Conservation (phyloP, 2,329 filamentous ascomycete genomes). For the Teratosphaeria destructans region DNA sequence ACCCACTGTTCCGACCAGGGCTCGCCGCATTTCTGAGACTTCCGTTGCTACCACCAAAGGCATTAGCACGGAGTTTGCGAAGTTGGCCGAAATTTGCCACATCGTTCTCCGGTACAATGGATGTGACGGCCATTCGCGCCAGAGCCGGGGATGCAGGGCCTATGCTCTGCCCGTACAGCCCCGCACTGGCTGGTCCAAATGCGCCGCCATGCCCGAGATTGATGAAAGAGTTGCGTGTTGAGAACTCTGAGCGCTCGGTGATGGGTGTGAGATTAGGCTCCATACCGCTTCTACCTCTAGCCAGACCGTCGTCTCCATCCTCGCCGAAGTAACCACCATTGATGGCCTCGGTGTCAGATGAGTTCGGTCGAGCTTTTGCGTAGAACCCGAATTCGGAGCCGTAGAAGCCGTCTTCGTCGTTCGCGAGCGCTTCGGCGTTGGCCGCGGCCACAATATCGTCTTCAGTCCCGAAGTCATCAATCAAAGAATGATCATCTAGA, state of each 20-base stretch:
- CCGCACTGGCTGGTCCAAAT: constrained; percentile 39
- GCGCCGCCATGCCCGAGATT: constrained; percentile 47
- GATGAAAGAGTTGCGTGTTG: constrained; percentile 84
- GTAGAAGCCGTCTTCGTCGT: constrained; percentile 88
- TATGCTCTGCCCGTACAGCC: constrained; percentile 41
- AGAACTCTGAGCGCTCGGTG: constrained; percentile 91
- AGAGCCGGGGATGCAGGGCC: constrained; percentile 64
- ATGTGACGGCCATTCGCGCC: constrained; percentile 40
- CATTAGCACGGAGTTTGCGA: constrained; percentile 39
- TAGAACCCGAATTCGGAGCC: constrained; percentile 97
- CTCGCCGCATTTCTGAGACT: constrained; percentile 47
- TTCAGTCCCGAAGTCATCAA: constrained; percentile 42
- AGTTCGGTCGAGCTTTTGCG: constrained; percentile 41
- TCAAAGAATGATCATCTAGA: constrained; percentile 12
- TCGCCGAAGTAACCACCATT: constrained; percentile 87
- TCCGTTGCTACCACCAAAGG: constrained; percentile 56
- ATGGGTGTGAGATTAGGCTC: constrained; percentile 94
- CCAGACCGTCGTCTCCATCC: constrained; percentile 51
- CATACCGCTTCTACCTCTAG: constrained; percentile 62
- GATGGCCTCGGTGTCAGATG: constrained; percentile 44
- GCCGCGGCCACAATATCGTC: constrained; percentile 90
- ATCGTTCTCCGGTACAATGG: constrained; percentile 10
- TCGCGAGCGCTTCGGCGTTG: constrained; percentile 85
- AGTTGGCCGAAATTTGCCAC: constrained; percentile 19
- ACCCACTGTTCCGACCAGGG: not conserved